These are phyloP conservation scores for Tripidium arundinaceum DNA, from an alignment of 202 grass and related monocot genomes.

Conservation along the genomic window DNA sequence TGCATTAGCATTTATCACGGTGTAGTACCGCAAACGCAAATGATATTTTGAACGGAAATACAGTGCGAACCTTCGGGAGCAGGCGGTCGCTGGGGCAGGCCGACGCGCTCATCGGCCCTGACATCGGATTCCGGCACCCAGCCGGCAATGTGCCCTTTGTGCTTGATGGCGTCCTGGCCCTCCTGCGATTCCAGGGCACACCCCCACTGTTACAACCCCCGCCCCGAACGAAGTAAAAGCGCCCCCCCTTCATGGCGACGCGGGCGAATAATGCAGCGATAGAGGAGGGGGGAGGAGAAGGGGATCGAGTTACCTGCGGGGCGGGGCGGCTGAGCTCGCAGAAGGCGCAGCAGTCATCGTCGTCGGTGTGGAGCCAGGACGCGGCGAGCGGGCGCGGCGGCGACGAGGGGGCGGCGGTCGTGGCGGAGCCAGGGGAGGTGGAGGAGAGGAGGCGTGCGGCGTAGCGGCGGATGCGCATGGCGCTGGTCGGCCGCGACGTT, in stretches of 20 bases:
- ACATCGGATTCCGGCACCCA: slow-evolving; percentile 1
- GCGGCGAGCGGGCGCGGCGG: slow-evolving; percentile 3
- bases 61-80: slow-evolving; percentile 30
- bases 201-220: slow-evolving; percentile 5
- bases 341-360: slow-evolving; percentile 47
- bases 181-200: slow-evolving; percentile 25
- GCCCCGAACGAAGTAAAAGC: not conserved
- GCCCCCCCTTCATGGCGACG: not conserved
- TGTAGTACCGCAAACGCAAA: not conserved
- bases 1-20: not conserved
- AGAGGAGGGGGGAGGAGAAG: not conserved
- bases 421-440: not conserved
- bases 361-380: slow-evolving; percentile 38
- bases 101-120: slow-evolving; percentile 7
- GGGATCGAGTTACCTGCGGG: slow-evolving; percentile 27
- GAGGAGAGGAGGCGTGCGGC: slow-evolving; percentile 52
- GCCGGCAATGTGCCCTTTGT: slow-evolving; percentile 29
- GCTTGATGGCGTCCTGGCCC: slow-evolving; percentile 29
- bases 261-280: slow-evolving; percentile 13
- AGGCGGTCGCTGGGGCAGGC: not conserved
- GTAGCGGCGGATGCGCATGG: slow-evolving; percentile 69
- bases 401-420: not conserved
- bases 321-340: slow-evolving; percentile 30
- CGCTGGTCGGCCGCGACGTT: not conserved
- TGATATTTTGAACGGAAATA: not conserved